Evolutionary conservation across 257 asterid genomes (phyloP).

Genomic region (Scutellaria minor): DNA sequence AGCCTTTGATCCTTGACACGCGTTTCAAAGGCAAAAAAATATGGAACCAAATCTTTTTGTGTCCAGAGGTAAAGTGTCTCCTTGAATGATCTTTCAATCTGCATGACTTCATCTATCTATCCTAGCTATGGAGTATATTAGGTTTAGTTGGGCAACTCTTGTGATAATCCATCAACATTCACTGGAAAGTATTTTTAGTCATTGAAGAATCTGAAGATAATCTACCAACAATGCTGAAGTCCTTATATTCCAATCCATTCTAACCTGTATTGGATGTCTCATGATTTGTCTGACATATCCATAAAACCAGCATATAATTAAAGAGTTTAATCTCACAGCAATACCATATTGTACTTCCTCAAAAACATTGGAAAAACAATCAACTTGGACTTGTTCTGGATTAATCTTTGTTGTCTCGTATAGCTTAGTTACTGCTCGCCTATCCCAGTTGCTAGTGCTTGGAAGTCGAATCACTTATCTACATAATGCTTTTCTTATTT

Average conservation of each 20-base stretch:
- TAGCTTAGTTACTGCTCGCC: not conserved
- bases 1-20: too few relatives aligned
- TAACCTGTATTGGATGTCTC: constrained; percentile 20
- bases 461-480: not conserved
- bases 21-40: too few relatives aligned
- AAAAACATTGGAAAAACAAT: not conserved
- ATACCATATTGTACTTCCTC: not conserved
- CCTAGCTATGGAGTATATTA: too few relatives aligned
- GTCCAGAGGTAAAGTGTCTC: too few relatives aligned
- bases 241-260: not conserved
- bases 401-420: not conserved
- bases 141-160: too few relatives aligned
- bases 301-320: not conserved
- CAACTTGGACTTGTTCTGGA: not conserved
- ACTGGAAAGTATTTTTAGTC: not conserved
- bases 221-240: not conserved
- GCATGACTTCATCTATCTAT: too few relatives aligned
- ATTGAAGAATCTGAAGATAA: constrained; percentile 1
- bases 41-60: too few relatives aligned
- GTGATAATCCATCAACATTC: not conserved
- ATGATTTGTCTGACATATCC: not conserved
- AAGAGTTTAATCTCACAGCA: constrained; percentile 1
- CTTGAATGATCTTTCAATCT: too few relatives aligned
- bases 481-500: not conserved
- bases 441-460: not conserved